Evolutionary conservation across 2,329 filamentous ascomycete genomes (phyloP), one percentile per base, ranked within the genome.

Genomic region (Beauveria asiatica): DNA sequence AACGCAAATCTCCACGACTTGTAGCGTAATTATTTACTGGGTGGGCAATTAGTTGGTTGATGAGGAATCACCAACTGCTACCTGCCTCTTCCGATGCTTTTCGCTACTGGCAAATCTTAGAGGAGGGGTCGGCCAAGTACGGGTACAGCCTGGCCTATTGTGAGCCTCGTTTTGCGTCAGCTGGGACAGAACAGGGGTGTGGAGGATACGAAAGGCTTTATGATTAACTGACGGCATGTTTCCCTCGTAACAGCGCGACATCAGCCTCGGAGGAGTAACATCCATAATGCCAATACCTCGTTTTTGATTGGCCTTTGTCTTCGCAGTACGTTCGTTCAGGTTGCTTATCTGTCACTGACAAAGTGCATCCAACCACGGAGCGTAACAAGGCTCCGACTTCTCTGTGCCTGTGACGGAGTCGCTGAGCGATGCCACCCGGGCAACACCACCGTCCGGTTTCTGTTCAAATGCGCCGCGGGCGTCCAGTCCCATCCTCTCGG

Each of bases 91-190:
- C 41, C 42, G 53, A 37, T 57, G 13, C 54, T 25, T 48, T 48
- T 48, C 42, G 54, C 42, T 30, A 33, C 30, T 33, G 30, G 30
- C 5, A 33, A 33, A 33, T 33, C 5, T 13, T 13, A 13, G 30
- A 13, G 30, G 30, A 33, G 30, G 30, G 11, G 30, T 33, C 30
- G 30, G 30, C 27, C 51, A 54, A 42, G 51, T 45, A 45, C 41
- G 42, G 42, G 53, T 11, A 16, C 13, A 23, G 8, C n/a, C 39
- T 30, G 30, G 19, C 53, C 53, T 33, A 33, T 13, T 25, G 42
- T 48, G 13, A 48, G 53, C 54, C 54, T 57, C 54, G 54, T 23
- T 39, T 17, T 45, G 30, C 44, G 48, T 57, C 54, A 57, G 54
- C 54, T 57, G 30, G 41, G 53, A 11, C 25, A 19, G 25, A n/a